phyloP scores from a whole-genome alignment of 129 eudicot species.

The Flaveria robusta region DNA sequence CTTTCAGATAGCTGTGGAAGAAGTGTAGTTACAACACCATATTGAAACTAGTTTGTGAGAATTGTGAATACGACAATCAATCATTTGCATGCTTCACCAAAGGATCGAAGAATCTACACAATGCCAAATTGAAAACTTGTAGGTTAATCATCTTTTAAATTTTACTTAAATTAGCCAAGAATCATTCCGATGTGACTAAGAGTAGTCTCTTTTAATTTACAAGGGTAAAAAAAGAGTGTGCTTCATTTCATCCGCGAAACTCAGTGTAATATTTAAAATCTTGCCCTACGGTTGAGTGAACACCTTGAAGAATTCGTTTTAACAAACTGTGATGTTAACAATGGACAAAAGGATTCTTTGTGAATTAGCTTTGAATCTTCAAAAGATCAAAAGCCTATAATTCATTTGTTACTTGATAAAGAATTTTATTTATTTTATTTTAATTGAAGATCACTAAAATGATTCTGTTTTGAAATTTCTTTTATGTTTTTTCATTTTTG shows the following conservation, averaged over 20 bases:
- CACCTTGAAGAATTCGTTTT: constrained; percentile 61
- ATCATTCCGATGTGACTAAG: constrained; percentile 22
- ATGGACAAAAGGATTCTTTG: constrained; percentile 54
- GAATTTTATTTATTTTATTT: too few relatives aligned
- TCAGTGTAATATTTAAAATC: constrained; percentile 39
- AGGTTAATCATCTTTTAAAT: constrained; percentile 44
- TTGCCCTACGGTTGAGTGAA: constrained; percentile 55
- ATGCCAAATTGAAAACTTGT: constrained; percentile 57
- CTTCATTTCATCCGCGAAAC: constrained; percentile 52
- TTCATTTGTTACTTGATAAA: constrained; percentile 58
- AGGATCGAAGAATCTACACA: constrained; percentile 31
- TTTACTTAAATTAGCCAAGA: constrained; percentile 50
- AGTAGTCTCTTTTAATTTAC: constrained; percentile 44
- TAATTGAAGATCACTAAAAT: too few relatives aligned
- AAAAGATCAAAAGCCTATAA: constrained; percentile 51
- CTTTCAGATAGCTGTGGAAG: constrained; percentile 53
- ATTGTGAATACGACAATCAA: constrained; percentile 56
- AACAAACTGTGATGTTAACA: constrained; percentile 63
- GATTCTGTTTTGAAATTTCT: too few relatives aligned
- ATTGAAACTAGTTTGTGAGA: constrained; percentile 42
- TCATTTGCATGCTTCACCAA: constrained; percentile 37
- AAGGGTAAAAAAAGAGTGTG: constrained; percentile 61
- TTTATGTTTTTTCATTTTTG: too few relatives aligned
- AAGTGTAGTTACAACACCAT: constrained; percentile 37
- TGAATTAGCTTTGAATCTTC: constrained; percentile 62